Conservation (phyloP, 495 filamentous ascomycete species). For the Tuber magnatum region DNA sequence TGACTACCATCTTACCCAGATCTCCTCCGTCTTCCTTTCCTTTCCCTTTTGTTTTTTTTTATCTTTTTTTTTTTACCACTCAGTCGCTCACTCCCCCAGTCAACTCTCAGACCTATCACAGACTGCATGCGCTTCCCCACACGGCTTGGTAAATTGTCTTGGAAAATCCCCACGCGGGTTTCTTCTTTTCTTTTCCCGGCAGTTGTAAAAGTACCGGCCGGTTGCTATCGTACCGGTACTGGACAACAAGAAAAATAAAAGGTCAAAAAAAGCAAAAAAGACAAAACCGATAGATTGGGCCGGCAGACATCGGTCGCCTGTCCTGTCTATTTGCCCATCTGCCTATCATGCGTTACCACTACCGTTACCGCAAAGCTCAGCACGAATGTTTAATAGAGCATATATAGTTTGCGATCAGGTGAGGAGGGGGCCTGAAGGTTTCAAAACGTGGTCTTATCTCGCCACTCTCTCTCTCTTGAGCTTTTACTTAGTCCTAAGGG, state of each 20-base stretch:
- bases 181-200: not conserved
- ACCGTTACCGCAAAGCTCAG: not conserved
- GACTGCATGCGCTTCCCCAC: not conserved
- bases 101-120: not conserved
- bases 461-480: not conserved
- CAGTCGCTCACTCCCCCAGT: not conserved
- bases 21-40: not conserved
- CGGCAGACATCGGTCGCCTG: not conserved
- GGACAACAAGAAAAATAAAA: not conserved
- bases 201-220: not conserved
- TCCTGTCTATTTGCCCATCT: not conserved
- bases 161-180: conserved; percentile 4
- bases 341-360: not conserved
- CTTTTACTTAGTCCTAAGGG: not conserved
- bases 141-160: conserved; percentile 1
- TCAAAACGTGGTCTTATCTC: not conserved
- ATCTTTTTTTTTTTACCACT: not conserved
- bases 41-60: not conserved
- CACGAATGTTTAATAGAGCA: not conserved
- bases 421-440: not conserved
- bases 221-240: not conserved
- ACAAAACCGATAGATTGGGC: not conserved
- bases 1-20: not conserved
- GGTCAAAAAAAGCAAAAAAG: not conserved
- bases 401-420: not conserved